Evolutionary conservation across 108 stramenopile genomes (phyloP).

Genomic region (Skeletonema marinoi): DNA sequence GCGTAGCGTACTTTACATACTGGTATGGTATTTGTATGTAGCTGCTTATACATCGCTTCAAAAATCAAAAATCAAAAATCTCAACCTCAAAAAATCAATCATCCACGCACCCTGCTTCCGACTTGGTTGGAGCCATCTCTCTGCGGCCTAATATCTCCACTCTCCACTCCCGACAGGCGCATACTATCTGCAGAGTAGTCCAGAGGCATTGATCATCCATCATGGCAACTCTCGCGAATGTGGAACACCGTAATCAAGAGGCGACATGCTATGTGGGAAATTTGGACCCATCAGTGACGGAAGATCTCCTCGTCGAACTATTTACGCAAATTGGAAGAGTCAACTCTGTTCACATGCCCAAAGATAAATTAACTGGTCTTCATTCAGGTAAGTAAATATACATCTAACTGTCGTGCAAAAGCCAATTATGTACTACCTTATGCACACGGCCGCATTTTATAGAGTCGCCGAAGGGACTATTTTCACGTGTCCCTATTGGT

Average conservation of each 20-base stretch:
- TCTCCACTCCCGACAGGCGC: background rate
- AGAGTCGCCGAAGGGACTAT: slow-evolving; percentile 30
- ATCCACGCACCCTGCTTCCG: too few relatives aligned
- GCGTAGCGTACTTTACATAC: too few relatives aligned
- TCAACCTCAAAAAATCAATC: too few relatives aligned
- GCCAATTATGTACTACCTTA: background rate
- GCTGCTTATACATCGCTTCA: too few relatives aligned
- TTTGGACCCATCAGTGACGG: slow-evolving; percentile 85
- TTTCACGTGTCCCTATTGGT: slow-evolving; percentile 41
- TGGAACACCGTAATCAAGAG: slow-evolving; percentile 99
- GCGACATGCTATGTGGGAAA: slow-evolving; percentile 98
- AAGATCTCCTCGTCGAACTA: slow-evolving; percentile 94
- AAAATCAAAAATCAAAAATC: too few relatives aligned
- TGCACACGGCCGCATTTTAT: background rate
- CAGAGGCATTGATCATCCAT: background rate
- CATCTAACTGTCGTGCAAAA: background rate
- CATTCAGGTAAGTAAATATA: slow-evolving; percentile 32
- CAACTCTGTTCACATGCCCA: slow-evolving; percentile 96
- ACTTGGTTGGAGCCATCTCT: too few relatives aligned
- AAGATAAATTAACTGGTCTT: slow-evolving; percentile 90
- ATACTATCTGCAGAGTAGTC: background rate
- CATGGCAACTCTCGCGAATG: slow-evolving; percentile 89
- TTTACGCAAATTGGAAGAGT: slow-evolving; percentile 95
- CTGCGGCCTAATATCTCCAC: too few relatives aligned
- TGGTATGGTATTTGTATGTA: too few relatives aligned